These are phyloP conservation scores for Teunomyces kruisii DNA, from an alignment of 805 yeast species.

Conservation along the genomic window DNA sequence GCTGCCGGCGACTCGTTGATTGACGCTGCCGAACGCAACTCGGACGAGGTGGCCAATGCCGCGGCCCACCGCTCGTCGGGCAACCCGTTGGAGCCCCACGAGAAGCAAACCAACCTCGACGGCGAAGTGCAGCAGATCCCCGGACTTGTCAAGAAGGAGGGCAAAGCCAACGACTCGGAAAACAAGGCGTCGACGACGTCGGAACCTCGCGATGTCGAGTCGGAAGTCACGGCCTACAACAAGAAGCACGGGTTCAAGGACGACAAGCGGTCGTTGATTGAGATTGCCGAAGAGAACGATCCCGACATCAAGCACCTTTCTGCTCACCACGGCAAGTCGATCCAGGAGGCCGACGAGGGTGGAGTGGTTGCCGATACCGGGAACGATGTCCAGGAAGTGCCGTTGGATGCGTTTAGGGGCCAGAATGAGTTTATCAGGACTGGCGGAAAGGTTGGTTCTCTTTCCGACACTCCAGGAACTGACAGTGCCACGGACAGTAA, in stretches of 20 bases:
- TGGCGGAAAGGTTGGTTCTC: constrained; percentile 16
- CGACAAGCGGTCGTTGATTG: constrained; percentile 25
- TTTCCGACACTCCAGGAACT: background rate
- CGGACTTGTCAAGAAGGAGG: too few species aligned
- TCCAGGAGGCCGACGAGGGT: constrained; percentile 8
- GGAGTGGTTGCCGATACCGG: background rate
- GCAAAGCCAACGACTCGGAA: constrained; percentile 1
- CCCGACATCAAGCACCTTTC: constrained; percentile 15
- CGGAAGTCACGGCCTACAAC: constrained; percentile 25
- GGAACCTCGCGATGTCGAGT: constrained; percentile 12
- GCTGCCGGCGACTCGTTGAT: constrained; percentile 17
- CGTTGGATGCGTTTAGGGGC: constrained; percentile 5
- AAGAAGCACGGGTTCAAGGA: constrained; percentile 23
- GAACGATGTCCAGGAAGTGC: constrained; percentile 14
- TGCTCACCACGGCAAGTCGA: constrained; percentile 13
- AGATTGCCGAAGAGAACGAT: constrained; percentile 25
- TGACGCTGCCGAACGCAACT: constrained; percentile 17
- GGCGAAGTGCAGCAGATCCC: too few species aligned
- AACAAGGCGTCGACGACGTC: background rate
- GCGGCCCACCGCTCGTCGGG: constrained; percentile 1
- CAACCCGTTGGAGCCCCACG: too few species aligned
- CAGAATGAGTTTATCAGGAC: constrained; percentile 13
- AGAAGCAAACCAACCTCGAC: too few species aligned
- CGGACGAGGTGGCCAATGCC: constrained; percentile 15
- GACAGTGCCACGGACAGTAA: too few species aligned